Evolutionary conservation across 108 stramenopile genomes (phyloP), one percentile per base, ranked within the genome.

Genomic region (Poteriospumella lacustris): DNA sequence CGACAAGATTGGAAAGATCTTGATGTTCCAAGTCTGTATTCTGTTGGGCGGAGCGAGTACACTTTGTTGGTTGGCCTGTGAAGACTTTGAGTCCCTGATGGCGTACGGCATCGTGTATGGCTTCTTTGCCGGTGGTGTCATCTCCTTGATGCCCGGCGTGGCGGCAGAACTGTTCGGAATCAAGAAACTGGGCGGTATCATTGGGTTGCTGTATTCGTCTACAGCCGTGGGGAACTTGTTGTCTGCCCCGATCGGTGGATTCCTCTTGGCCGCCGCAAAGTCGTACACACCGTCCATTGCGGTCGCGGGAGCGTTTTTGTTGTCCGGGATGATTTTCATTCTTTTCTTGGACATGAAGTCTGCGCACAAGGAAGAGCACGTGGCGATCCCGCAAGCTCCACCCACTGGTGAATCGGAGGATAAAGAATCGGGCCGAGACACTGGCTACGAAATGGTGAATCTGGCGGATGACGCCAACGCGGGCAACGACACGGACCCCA

Each of bases 241-340:
- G 5, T 73, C 70, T 29, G 70, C 70, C 5, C 70, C 70, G 33
- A 73, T 73, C 36, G 70, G 70, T 26, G 70, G 70, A 42, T 52
- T 73, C 42, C 15, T 73, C 36, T 73, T 33, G 26, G 70, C 5
- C 9, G 70, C 40, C 28, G 9, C 36, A 42, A 24, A 56, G 9
- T 33, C 9, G 26, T 73, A 73, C 41, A 34, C 12, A 3, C 9
- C 47, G 9, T 73, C 70, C 28, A 73, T 73, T 29, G 43, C 47
- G 5, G 9, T 73, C 3, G 70, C 5, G 26, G 70, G 70, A 5
- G 24, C n/a, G 5, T 42, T 73, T 73, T 5, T 73, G 12, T 52
- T 73, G 3, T 42, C 33, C 9, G 70, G 70, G n/a, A n/a, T n/a
- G n/a, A n/a, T n/a, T n/a, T n/a, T n/a, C n/a, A n/a, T n/a, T n/a